Percentiles rank a stretch among this genome's conserved stretches.
phyloP scores from a whole-genome alignment of 2,329 filamentous ascomycete genomes.

The Elsinoe arachidis region DNA sequence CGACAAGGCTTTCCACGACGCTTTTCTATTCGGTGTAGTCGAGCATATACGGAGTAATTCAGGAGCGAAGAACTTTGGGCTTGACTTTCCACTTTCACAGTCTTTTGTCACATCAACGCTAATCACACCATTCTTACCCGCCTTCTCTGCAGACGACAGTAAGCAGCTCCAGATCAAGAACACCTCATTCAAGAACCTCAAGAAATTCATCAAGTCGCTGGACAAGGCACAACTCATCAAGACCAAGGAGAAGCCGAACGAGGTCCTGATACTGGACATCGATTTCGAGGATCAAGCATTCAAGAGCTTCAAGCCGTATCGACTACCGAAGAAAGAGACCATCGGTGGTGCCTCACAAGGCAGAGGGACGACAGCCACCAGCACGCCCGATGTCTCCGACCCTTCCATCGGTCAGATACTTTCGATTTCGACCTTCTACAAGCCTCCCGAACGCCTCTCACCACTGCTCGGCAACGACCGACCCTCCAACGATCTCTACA shows the following conservation, averaged over 20 bases:
- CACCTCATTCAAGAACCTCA: conserved; percentile 61
- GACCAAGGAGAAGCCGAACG: conserved; percentile 55
- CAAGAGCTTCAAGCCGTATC: conserved; percentile 52
- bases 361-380: conserved; percentile 30
- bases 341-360: conserved; percentile 31
- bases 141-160: conserved; percentile 46
- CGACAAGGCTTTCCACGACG: conserved; percentile 55
- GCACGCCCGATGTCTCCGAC: conserved; percentile 30
- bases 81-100: conserved; percentile 55
- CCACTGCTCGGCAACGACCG: conserved; percentile 47
- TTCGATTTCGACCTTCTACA: conserved; percentile 46
- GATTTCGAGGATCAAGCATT: conserved; percentile 52
- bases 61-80: conserved; percentile 42
- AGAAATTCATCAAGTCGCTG: conserved; percentile 60
- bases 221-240: conserved; percentile 57
- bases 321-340: conserved; percentile 49
- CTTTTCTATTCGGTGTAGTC: conserved; percentile 55
- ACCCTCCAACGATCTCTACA: conserved; percentile 40
- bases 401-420: conserved; percentile 39
- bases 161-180: conserved; percentile 59
- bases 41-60: conserved; percentile 51
- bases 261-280: conserved; percentile 55
- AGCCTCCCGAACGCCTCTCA: conserved; percentile 49
- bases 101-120: conserved; percentile 56
- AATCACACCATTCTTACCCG: conserved; percentile 57